These are phyloP conservation scores for Geotrichum restrictum DNA, from an alignment of 1,139 yeast genomes.

Conservation along the genomic window DNA sequence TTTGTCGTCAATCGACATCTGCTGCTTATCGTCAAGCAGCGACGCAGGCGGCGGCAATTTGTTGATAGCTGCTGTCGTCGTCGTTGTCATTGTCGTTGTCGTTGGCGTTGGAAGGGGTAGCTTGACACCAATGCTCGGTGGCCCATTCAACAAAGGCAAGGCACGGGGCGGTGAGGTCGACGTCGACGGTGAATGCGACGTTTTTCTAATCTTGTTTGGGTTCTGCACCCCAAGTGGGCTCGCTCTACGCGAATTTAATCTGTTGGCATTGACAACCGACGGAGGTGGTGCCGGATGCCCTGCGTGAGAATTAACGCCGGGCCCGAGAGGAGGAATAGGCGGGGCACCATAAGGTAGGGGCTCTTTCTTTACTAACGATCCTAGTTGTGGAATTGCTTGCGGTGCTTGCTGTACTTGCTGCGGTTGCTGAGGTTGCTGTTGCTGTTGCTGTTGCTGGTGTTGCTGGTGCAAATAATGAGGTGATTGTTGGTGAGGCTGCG, in stretches of 20 bases:
- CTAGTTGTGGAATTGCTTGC: slow-evolving; percentile 7
- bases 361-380: slow-evolving; percentile 7
- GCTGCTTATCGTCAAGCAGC: background rate
- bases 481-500: slow-evolving; percentile 18
- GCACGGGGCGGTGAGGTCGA: background rate
- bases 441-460: slow-evolving; percentile 12
- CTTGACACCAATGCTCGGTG: background rate
- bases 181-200: slow-evolving; percentile 1
- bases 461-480: slow-evolving; percentile 8
- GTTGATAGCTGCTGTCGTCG: background rate
- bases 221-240: slow-evolving; percentile 3
- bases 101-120: background rate
- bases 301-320: background rate
- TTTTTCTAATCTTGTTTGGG: background rate
- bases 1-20: background rate
- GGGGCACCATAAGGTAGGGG: slow-evolving; percentile 1
- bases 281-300: slow-evolving; percentile 10
- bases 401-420: slow-evolving; percentile 7
- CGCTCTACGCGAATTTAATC: slow-evolving; percentile 1
- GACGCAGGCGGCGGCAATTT: slow-evolving; percentile 9
- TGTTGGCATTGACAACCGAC: background rate
- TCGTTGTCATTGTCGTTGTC: no score
- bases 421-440: slow-evolving; percentile 1
- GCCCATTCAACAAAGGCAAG: background rate
- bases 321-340: background rate